phyloP scores from a whole-genome alignment of 1,284 basidiomycete genomes.

The Sporisorium reilianum region DNA sequence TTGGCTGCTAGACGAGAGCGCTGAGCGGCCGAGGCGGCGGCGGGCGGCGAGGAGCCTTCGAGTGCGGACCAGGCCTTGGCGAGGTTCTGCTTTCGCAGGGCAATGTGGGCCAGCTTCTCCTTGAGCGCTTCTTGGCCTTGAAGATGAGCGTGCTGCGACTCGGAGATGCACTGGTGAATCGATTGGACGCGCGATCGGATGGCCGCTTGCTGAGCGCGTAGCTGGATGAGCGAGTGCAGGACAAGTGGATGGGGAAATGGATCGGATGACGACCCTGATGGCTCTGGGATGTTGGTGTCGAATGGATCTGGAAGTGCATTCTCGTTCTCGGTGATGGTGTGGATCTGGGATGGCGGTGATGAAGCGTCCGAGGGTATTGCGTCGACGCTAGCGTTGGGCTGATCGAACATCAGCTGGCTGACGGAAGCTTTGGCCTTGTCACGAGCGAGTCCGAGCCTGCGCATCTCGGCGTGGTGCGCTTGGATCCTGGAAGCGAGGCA shows the following conservation, averaged over 20 bases:
- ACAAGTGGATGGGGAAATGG: conserved; percentile 8
- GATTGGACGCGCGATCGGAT: conserved; percentile 28
- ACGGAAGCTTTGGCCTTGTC: conserved; percentile 32
- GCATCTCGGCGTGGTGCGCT: conserved; percentile 41
- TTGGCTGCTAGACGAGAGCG: conserved; percentile 32
- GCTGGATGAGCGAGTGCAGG: conserved; percentile 23
- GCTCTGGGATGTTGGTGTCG: conserved; percentile 14
- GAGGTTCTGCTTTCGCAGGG: conserved; percentile 41
- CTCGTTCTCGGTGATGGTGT: conserved; percentile 3
- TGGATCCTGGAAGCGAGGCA: conserved; percentile 41
- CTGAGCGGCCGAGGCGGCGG: conserved; percentile 19
- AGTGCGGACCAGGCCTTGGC: conserved; percentile 52
- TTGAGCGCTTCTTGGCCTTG: conserved; percentile 22
- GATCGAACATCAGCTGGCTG: conserved; percentile 18
- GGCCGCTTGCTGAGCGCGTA: conserved; percentile 26
- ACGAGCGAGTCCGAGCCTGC: conserved; percentile 33
- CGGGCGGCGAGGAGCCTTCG: conserved; percentile 31
- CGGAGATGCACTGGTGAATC: conserved; percentile 37
- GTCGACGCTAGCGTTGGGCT: not conserved
- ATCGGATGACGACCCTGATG: conserved; percentile 4
- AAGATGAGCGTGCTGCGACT: conserved; percentile 34
- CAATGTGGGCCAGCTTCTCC: conserved; percentile 26
- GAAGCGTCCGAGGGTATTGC: not conserved
- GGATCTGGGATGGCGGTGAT: not conserved
- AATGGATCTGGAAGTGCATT: conserved; percentile 40